Base-by-base conservation (phyloP, 257 asterid species). In the Salvia rosmarinus region DNA sequence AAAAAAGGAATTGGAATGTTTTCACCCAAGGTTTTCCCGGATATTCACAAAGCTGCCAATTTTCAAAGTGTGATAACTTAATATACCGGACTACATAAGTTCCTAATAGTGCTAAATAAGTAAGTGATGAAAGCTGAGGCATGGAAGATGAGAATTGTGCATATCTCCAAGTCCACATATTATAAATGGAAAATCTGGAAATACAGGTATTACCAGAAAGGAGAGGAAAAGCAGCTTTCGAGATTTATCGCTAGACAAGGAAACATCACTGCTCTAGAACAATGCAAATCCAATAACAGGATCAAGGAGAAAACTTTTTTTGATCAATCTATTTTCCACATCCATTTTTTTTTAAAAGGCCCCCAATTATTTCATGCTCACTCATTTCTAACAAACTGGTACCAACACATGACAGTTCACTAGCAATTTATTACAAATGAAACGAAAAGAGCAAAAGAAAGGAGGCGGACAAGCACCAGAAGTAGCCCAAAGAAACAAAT, bases 391-490 rank as follows among this genome's bases (percentile, higher is more conserved):
- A 49, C 71, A 14, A 35, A 12, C 8, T 28, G 4, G 30, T 32
- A 32, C 6, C 39, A 74, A 68, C 59, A 50, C 20, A 68, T 35
- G 21, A 63, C 43, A 34, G 25, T 44, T 25, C 58, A 52, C 25
- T 51, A n/a, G 44, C 73, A 67, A 75, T 8, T 50, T 58, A 44
- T 52, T 19, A 9, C 25, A 23, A 44, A 63, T 2, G 16, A 8
- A 67, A 39, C 44, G 44, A 62, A 13, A 23, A 0, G 12, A 21
- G 63, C 44, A 6, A 28, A 3, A 67, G 54, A 16, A 30, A 0
- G 9, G 66, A 59, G 34, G 21, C 56, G 49, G 40, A 34, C 1
- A 50, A 32, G 42, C 62, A 14, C 46, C 1, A 49, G 6, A 67
- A 74, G 10, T 43, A 47, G 44, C 67, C 17, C 5, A 47, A 0